These are phyloP conservation scores for Microsporum audouinii DNA, from an alignment of 2,329 filamentous ascomycete species.

Conservation along the genomic window DNA sequence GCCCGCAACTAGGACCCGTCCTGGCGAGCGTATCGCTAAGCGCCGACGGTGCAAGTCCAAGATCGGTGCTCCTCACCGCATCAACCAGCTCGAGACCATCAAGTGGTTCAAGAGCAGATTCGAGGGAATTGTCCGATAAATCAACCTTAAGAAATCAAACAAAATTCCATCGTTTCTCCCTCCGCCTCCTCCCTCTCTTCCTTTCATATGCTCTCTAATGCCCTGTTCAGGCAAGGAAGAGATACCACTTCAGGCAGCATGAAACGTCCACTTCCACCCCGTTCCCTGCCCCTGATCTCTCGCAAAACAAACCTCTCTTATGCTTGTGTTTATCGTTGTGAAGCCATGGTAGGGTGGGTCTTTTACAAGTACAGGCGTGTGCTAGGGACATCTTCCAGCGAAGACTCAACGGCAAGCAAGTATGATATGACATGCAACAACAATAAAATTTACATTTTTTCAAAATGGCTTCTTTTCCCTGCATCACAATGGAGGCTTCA, in stretches of 20 bases:
- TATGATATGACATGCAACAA: slow-evolving; percentile 9
- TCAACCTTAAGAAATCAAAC: slow-evolving; percentile 1
- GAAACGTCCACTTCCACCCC: neutral
- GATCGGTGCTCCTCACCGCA: slow-evolving; percentile 80
- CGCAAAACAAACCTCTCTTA: neutral
- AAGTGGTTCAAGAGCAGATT: slow-evolving; percentile 97
- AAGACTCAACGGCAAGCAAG: slow-evolving; percentile 1
- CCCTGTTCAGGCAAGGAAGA: neutral
- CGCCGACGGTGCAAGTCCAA: slow-evolving; percentile 79
- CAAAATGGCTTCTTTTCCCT: slow-evolving; percentile 21
- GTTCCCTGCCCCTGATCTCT: neutral
- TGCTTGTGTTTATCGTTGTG: neutral
- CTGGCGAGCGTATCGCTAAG: slow-evolving; percentile 94
- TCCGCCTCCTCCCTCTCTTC: neutral
- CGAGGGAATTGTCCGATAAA: slow-evolving; percentile 98
- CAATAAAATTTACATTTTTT: slow-evolving; percentile 7
- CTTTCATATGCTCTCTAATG: slow-evolving; percentile 1
- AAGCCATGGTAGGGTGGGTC: neutral
- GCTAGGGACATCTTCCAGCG: neutral
- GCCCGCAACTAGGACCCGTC: slow-evolving; percentile 57
- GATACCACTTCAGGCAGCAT: neutral
- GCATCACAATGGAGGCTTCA: slow-evolving; percentile 49
- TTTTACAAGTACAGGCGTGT: neutral
- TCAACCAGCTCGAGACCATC: slow-evolving; percentile 89
- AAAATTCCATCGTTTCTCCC: neutral